Evolutionary conservation across 768 basidiomycete species (phyloP).

Genomic region (Lentinula detonsa): DNA sequence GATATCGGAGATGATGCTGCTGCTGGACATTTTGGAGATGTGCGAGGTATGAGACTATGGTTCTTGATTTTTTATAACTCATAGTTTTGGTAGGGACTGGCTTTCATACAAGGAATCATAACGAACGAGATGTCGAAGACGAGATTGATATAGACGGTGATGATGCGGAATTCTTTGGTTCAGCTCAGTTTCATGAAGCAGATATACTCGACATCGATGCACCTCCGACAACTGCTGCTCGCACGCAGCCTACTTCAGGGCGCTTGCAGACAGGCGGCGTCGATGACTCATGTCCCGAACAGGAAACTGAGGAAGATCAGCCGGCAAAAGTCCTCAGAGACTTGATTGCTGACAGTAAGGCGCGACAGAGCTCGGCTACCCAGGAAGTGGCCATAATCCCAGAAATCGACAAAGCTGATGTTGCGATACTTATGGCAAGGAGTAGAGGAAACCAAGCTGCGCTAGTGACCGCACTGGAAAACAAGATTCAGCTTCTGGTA

Average conservation of each 20-base stretch:
- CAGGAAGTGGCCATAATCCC: constrained; percentile 34
- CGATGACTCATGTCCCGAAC: constrained; percentile 29
- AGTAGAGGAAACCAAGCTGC: constrained; percentile 40
- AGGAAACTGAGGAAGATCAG: constrained; percentile 24
- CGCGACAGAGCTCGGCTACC: constrained; percentile 15
- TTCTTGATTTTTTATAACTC: constrained; percentile 9
- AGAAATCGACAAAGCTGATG: constrained; percentile 40
- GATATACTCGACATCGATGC: constrained; percentile 47
- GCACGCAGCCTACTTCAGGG: constrained; percentile 4
- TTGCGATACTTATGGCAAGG: constrained; percentile 43
- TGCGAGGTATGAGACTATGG: constrained; percentile 36
- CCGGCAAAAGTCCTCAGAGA: constrained; percentile 38
- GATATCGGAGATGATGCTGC: constrained; percentile 21
- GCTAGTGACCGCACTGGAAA: constrained; percentile 51
- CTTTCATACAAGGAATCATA: constrained; percentile 55
- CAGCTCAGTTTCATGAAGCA: constrained; percentile 69
- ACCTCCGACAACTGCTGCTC: constrained; percentile 4
- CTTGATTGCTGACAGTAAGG: constrained; percentile 48
- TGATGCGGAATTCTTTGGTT: constrained; percentile 60
- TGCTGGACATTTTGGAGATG: constrained; percentile 38
- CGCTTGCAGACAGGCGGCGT: constrained; percentile 10
- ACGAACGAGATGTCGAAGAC: constrained; percentile 65
- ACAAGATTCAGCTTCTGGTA: constrained; percentile 54
- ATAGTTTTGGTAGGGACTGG: constrained; percentile 48
- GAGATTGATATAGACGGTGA: constrained; percentile 80